Evolutionary conservation across 1,284 basidiomycete genomes (phyloP), one percentile per base, ranked within the genome.

Genomic region (Cutaneotrichosporon cutaneum): DNA sequence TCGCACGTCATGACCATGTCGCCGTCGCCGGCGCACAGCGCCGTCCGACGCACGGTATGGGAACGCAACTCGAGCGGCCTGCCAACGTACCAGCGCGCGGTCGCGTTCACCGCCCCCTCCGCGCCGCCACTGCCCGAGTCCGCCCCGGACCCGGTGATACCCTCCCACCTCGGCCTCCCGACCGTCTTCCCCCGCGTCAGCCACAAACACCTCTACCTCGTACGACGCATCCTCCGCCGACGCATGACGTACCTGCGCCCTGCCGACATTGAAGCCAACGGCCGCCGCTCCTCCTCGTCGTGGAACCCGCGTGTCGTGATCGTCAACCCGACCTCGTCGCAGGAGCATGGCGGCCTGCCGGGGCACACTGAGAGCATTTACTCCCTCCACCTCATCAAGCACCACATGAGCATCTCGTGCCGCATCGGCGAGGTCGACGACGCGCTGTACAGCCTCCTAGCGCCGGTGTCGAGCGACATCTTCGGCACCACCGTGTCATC

Each of bases 331-430:
- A 42, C 70, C 30, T 68, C 72, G 1, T 76, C 77, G 3, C 62
- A 73, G 16, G 56, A 68, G 42, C 67, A 70, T 9, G 77, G 77
- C 8, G 78, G 78, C n/a, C 61, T 80, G 26, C 71, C 74, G 0
- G 77, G 78, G 0, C 78, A 80, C 62, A 66, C 69, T 0, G 76
- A 77, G 65, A 74, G 72, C 14, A 72, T 80, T 56, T 80, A 80
- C 64, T 71, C 73, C 16, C 63, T 80, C 16, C 66, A 75, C 32
- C 64, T 79, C 22, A 65, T 78, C 54, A 66, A 72, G 54, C 74
- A 73, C 21, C 63, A 64, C n/a, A 73, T 78, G 72, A 61, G 56
- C 26, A 67, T 77, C 39, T 54, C 61, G 7, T 56, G 55, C 44
- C 32, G 16, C 4, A 55, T 58, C 2, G 52, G 35, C 11, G 61